phyloP scores from a whole-genome alignment of 352 stramenopile genomes.

The Saprolegnia parasitica region DNA sequence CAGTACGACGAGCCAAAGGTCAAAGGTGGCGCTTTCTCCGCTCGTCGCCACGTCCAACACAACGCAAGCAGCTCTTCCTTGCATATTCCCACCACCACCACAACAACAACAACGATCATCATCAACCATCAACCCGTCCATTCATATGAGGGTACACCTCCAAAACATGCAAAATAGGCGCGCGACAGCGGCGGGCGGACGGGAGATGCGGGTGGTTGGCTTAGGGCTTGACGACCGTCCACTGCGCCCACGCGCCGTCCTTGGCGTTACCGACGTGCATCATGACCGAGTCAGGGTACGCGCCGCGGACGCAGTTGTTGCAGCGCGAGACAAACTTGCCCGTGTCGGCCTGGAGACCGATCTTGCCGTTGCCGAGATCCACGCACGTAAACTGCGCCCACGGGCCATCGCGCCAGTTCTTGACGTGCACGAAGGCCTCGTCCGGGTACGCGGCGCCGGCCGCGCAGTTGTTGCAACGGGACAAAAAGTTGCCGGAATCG shows the following conservation, averaged over 20 bases:
- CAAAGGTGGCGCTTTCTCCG: too few relatives aligned
- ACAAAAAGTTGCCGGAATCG: conserved; percentile 15
- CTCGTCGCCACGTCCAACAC: too few relatives aligned
- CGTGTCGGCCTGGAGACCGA: conserved; percentile 8
- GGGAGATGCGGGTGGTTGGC: too few relatives aligned
- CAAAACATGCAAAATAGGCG: too few relatives aligned
- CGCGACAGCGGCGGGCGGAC: too few relatives aligned
- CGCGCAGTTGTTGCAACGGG: conserved; percentile 21
- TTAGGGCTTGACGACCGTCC: not conserved
- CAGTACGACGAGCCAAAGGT: too few relatives aligned
- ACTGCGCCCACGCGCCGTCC: not conserved
- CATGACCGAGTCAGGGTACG: not conserved
- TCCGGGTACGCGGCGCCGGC: not conserved
- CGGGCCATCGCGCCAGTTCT: not conserved
- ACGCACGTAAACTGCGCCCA: conserved; percentile 20
- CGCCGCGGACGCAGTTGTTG: conserved; percentile 22
- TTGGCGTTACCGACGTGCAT: not conserved
- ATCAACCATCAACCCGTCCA: too few relatives aligned
- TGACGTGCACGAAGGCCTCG: conserved; percentile 4
- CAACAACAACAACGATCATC: too few relatives aligned
- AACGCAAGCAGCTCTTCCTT: too few relatives aligned
- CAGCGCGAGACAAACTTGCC: conserved; percentile 17
- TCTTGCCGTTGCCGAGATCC: conserved; percentile 14
- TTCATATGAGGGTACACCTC: too few relatives aligned
- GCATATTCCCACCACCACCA: too few relatives aligned